Base-by-base conservation (phyloP, 371 early-diverging fungal species). In the Mucor ambiguus region DNA sequence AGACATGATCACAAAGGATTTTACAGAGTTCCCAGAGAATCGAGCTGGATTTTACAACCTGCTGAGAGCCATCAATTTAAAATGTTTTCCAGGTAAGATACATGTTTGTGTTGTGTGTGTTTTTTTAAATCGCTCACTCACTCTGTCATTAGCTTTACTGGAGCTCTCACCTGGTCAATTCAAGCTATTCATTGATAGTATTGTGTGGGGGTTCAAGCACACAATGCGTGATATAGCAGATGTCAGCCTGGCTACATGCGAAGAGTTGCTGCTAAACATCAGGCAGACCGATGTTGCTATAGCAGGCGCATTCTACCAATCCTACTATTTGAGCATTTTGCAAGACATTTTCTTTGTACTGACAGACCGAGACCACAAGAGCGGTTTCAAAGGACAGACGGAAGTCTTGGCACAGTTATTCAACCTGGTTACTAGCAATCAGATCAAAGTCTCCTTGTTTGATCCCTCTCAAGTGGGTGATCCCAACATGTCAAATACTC, bases 121-220 rank as follows among this genome's bases (percentile, higher is more conserved):
- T 33, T 33, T 26, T 30, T 30, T n/a, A 16, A 59, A n/a, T 28
- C 14, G 29, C 58, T 16, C 4, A 38, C 26, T 11, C 41, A 8
- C n/a, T 44, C 9, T 3, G 33, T 18, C 2, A 46, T 35, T 35
- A 62, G 63, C 97, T 3, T 78, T 96, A 41, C 70, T 97, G 60
- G 86, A 83, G 58, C 82, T 98, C 35, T 90, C 93, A 2, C 82
- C 92, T 33, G 86, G 86, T 9, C 92, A 92, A 74, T 95, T 98
- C 82, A 93, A 94, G 67, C 82, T 96, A 24, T 83, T 96, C 73
- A 83, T 93, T 60, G 95, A 96, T 84, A 92, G 94, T 65, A 87
- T 98, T 61, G 93, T 97, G n/a, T 98, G 98, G 98, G 97, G 92
- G 12, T 95, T 98, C 85, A 98, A 98, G 83, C 99, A 99, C 79